Evolutionary conservation across 352 stramenopile species (phyloP).

Genomic region (Thraustochytrium sp.): DNA sequence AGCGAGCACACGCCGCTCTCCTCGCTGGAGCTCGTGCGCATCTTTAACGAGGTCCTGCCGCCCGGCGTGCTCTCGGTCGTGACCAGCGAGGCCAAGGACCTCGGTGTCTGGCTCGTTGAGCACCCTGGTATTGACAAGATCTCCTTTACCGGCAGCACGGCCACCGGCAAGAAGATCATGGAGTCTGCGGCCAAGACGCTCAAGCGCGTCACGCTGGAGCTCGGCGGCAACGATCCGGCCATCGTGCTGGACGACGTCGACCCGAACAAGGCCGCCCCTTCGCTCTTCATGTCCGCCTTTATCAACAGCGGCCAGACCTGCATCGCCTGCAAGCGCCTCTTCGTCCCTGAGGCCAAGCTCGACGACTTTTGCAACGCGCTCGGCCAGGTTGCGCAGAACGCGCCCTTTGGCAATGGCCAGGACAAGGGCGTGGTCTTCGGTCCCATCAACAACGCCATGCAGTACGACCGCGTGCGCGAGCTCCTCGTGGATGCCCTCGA

Average conservation of each 20-base stretch:
- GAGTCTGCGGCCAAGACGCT: slow-evolving; percentile 58
- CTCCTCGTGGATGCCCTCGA: slow-evolving; percentile 55
- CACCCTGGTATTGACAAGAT: slow-evolving; percentile 76
- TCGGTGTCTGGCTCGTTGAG: slow-evolving; percentile 46
- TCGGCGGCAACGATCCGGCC: too few species aligned
- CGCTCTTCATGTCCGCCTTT: slow-evolving; percentile 71
- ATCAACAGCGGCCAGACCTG: slow-evolving; percentile 78
- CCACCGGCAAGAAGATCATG: slow-evolving; percentile 72
- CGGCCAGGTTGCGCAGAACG: slow-evolving; percentile 62
- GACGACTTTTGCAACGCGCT: slow-evolving; percentile 66
- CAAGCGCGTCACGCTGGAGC: slow-evolving; percentile 68
- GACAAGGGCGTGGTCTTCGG: slow-evolving; percentile 78
- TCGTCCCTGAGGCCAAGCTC: slow-evolving; percentile 68
- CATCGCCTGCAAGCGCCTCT: slow-evolving; percentile 76
- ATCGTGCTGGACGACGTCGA: slow-evolving; percentile 75
- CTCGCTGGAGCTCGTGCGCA: slow-evolving; percentile 64
- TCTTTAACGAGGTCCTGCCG: slow-evolving; percentile 61
- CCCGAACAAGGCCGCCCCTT: slow-evolving; percentile 62
- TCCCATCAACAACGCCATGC: slow-evolving; percentile 63
- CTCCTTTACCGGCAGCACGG: slow-evolving; percentile 78
- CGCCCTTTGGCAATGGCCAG: slow-evolving; percentile 66
- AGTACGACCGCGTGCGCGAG: slow-evolving; percentile 66
- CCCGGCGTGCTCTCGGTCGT: slow-evolving; percentile 58
- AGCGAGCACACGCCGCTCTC: slow-evolving; percentile 83
- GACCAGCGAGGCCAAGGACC: slow-evolving; percentile 49